Evolutionary conservation across 2,329 filamentous ascomycete genomes (phyloP).

Genomic region (Cladosporium sphaerospermum): DNA sequence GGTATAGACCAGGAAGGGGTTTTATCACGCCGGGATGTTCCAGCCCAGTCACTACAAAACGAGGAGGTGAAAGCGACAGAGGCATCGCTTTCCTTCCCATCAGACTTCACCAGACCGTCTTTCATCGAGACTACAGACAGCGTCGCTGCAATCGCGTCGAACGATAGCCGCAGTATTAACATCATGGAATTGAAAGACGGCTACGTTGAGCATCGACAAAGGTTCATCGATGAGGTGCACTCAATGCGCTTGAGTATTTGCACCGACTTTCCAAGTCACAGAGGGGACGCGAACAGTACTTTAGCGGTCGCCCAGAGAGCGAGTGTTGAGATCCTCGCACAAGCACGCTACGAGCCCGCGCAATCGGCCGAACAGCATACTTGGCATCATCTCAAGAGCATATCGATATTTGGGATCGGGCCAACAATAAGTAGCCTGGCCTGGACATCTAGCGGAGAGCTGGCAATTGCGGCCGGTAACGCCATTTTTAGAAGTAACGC

Average conservation of each 20-base stretch:
- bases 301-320: conserved; percentile 23
- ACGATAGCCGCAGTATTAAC: conserved; percentile 15
- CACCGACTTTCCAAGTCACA: not conserved
- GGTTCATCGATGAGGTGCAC: conserved; percentile 1
- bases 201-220: conserved; percentile 25
- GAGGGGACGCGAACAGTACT: conserved; percentile 16
- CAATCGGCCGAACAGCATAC: conserved; percentile 12
- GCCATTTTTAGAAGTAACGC: conserved; percentile 83
- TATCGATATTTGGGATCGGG: conserved; percentile 23
- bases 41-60: not conserved
- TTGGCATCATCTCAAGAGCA: conserved; percentile 21
- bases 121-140: conserved; percentile 20
- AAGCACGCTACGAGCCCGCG: conserved; percentile 20
- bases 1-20: conserved; percentile 1
- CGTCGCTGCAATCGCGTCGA: conserved; percentile 20
- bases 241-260: not conserved
- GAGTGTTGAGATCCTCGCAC: conserved; percentile 22
- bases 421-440: conserved; percentile 18
- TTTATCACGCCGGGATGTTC: conserved; percentile 6
- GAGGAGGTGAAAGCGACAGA: not conserved
- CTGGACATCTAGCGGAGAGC: conserved; percentile 78
- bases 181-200: conserved; percentile 26
- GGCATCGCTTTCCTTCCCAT: conserved; percentile 14
- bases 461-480: conserved; percentile 85
- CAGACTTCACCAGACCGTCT: conserved; percentile 14